Evolutionary conservation across 805 yeast species (phyloP).

Genomic region (Ogataea neopini): DNA sequence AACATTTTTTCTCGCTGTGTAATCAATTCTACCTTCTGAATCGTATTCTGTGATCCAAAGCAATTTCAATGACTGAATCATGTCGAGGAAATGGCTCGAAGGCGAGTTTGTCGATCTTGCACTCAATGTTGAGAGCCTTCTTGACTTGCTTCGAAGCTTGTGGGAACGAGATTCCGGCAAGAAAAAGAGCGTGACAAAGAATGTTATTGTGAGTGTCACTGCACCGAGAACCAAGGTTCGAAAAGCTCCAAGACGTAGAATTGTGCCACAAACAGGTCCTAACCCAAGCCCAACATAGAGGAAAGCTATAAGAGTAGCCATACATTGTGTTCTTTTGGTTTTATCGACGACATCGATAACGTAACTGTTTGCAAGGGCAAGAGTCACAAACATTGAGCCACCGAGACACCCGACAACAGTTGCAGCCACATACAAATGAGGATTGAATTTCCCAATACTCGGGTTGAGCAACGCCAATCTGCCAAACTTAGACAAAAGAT

Average conservation of each 20-base stretch:
- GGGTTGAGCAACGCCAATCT: constrained; percentile 27
- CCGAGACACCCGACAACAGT: constrained; percentile 49
- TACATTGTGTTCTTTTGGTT: constrained; percentile 52
- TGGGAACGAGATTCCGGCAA: constrained; percentile 67
- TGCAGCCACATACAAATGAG: constrained; percentile 42
- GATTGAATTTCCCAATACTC: constrained; percentile 28
- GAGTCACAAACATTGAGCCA: constrained; percentile 62
- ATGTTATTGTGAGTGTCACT: constrained; percentile 33
- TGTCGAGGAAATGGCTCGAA: constrained; percentile 20
- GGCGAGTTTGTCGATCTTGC: neutral
- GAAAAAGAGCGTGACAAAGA: constrained; percentile 39
- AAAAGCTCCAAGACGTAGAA: constrained; percentile 36
- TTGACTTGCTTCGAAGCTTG: constrained; percentile 53
- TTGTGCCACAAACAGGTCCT: constrained; percentile 65
- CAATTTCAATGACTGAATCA: constrained; percentile 50
- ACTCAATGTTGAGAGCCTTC: constrained; percentile 31
- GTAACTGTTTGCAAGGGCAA: constrained; percentile 67
- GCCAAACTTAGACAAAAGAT: constrained; percentile 17
- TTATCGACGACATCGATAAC: constrained; percentile 73
- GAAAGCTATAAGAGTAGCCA: constrained; percentile 61
- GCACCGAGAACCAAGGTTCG: constrained; percentile 26
- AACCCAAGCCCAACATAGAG: constrained; percentile 59
- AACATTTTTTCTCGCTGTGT: constrained; percentile 45
- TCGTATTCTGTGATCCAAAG: constrained; percentile 51
- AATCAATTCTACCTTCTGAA: constrained; percentile 27